Base-by-base conservation (phyloP, 306 rosid species). In the Malus sylvestris region DNA sequence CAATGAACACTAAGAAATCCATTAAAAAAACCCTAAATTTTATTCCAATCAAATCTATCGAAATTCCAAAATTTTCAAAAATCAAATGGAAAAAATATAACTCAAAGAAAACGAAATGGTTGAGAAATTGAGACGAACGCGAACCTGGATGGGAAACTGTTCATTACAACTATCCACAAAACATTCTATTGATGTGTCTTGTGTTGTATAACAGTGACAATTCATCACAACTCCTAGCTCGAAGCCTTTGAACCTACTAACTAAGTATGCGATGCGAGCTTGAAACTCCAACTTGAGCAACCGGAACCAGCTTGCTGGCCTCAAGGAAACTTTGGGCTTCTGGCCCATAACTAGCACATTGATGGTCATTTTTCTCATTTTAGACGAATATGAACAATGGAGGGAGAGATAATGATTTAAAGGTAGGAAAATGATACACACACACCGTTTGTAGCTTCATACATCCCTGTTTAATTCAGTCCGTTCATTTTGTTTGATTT, bases 291-390 rank as follows among this genome's bases (percentile, higher is more conserved):
- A 88, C 72, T 78, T 94, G 98, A 20, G 84, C 85, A 38, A 76
- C 91, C 1, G 94, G 93, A 78, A 94, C 91, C 67, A 85, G 68
- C 83, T 94, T 94, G 81, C 87, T 81, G 14, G 87, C 18, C 3
- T 62, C 6, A 33, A 29, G 18, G 25, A 66, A 2, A 10, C 20
- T 35, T 46, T 25, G 73, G 35, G 22, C 58, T 68, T 25, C 12
- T 3, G 22, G 33, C 35, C 13, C n/a, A 68, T 25, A 14, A 22
- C 8, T 18, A 33, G 32, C 14, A 5, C 40, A 62, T 14, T 32
- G 5, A 7, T 6, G 23, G 4, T 53, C 52, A 45, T 4, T 33
- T 33, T 33, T 33, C 35, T 33, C 35, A 1, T 33, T 33, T 33
- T 5, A 33, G 0, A 33, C 38, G 38, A 33, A 33, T 33, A 1